Evolutionary conservation across 441 rosid genomes (phyloP), one percentile per base, ranked within the genome.

Genomic region (Raphanus hybrid): DNA sequence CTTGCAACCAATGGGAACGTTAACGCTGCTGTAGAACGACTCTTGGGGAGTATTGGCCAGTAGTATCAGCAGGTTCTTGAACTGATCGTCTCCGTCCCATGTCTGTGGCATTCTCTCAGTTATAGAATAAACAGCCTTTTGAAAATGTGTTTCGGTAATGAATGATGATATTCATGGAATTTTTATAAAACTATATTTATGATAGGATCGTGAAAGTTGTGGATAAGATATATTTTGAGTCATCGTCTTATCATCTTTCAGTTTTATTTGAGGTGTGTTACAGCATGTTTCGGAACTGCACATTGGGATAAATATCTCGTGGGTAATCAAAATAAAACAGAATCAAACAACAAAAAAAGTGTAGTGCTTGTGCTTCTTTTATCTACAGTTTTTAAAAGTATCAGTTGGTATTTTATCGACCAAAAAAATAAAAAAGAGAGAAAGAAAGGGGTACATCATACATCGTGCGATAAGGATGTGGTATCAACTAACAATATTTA

Each of bases 11-110:
- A 91, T 8, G 97, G 98, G 29, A 90, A 93, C 55, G 95, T 93
- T 70, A 90, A 93, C 64, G 98, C 97, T 75, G 98, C 98, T 2
- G 93, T 93, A 23, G 97, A 93, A 85, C 92, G 92, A 60, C 97
- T 93, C 67, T 74, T 93, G 80, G 97, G 92, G 41, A 91, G 88
- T 75, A 58, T 80, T 2, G 94, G 96, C 12, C 88, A 82, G 83
- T 91, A 43, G 61, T 12, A 16, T 10, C 64, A 18, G 61, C 58
- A 74, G 73, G 83, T 79, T 79, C 62, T 62, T 74, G 43, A 64
- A 26, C 20, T 62, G 48, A 57, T 54, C 69, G 32, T 48, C 26
- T 23, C 26, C 26, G 26, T 23, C 26, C 52, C 27, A 45, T n/a
- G 32, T 59, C 50, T 61, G 20, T 29, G 32, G 61, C 27, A 8